phyloP scores from a whole-genome alignment of 2,329 filamentous ascomycete genomes.

The Paecilomyces dactylethromorphus region DNA sequence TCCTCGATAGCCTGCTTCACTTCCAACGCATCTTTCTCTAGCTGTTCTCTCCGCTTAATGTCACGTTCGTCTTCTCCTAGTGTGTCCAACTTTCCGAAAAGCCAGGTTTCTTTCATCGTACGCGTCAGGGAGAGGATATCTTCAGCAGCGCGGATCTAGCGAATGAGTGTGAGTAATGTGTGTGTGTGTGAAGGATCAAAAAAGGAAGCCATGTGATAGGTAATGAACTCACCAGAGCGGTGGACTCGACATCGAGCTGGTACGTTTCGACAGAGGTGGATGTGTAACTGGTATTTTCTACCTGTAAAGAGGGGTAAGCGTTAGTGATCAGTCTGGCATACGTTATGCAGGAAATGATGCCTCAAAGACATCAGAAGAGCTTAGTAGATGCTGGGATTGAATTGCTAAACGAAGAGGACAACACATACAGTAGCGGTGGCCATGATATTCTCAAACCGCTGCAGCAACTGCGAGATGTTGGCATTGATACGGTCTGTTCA shows the following conservation, averaged over 20 bases:
- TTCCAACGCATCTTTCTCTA: conserved; percentile 42
- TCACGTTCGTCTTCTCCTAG: conserved; percentile 40
- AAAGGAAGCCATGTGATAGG: background rate
- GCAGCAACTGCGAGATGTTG: conserved; percentile 41
- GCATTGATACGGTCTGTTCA: conserved; percentile 38
- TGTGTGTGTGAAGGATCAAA: background rate
- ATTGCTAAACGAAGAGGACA: conserved; percentile 1
- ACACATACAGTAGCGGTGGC: conserved; percentile 43
- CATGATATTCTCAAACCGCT: conserved; percentile 52
- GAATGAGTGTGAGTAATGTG: background rate
- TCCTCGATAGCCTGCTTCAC: conserved; percentile 40
- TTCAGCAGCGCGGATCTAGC: conserved; percentile 54
- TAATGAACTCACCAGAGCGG: conserved; percentile 44
- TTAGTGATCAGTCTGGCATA: background rate
- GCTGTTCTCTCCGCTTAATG: conserved; percentile 32
- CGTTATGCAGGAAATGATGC: background rate
- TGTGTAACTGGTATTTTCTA: conserved; percentile 46
- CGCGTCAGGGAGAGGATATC: conserved; percentile 56
- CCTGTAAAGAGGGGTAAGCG: conserved; percentile 21
- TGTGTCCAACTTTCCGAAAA: conserved; percentile 59
- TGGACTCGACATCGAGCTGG: conserved; percentile 53
- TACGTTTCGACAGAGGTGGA: conserved; percentile 52
- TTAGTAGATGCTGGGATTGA: background rate
- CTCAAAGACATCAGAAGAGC: background rate
- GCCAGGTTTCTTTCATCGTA: conserved; percentile 60